Conservation (phyloP, 2,329 filamentous ascomycete genomes). For the Colletotrichum liriopes region DNA sequence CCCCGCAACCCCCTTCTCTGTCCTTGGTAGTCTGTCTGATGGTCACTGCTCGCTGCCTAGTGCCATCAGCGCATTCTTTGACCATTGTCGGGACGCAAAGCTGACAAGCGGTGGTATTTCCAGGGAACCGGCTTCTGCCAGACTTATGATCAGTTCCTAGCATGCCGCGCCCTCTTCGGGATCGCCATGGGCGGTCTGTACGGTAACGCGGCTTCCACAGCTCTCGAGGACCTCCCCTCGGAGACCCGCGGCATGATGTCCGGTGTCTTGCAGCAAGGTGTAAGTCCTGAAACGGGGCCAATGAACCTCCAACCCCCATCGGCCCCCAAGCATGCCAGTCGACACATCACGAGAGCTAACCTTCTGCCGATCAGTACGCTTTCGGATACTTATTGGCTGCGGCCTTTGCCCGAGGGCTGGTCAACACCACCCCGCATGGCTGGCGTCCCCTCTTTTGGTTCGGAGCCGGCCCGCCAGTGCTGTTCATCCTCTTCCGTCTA, state of each 20-base stretch:
- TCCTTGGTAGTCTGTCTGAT: neutral
- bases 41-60: slow-evolving; percentile 11
- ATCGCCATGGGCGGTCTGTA: slow-evolving; percentile 87
- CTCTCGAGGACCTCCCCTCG: slow-evolving; percentile 80
- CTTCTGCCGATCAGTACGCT: slow-evolving; percentile 62
- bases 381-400: slow-evolving; percentile 75
- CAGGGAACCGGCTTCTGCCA: slow-evolving; percentile 77
- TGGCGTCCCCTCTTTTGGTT: slow-evolving; percentile 95
- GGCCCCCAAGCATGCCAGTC: neutral
- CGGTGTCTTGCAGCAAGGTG: slow-evolving; percentile 82
- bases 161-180: slow-evolving; percentile 82
- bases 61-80: slow-evolving; percentile 23
- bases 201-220: slow-evolving; percentile 85
- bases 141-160: slow-evolving; percentile 81
- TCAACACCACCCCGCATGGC: slow-evolving; percentile 82
- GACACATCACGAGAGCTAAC: slow-evolving; percentile 17
- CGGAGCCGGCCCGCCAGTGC: slow-evolving; percentile 82
- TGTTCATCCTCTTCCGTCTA: slow-evolving; percentile 86
- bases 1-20: slow-evolving; percentile 21
- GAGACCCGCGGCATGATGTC: slow-evolving; percentile 81
- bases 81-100: slow-evolving; percentile 27
- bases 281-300: slow-evolving; percentile 57
- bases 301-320: neutral
- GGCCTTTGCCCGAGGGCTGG: slow-evolving; percentile 75
- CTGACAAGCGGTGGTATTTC: slow-evolving; percentile 5